A percentile compares a stretch with the other conserved stretches of the same genome.
Evolutionary conservation across 768 basidiomycete genomes (phyloP).

Genomic region (Suillus clintonianus): DNA sequence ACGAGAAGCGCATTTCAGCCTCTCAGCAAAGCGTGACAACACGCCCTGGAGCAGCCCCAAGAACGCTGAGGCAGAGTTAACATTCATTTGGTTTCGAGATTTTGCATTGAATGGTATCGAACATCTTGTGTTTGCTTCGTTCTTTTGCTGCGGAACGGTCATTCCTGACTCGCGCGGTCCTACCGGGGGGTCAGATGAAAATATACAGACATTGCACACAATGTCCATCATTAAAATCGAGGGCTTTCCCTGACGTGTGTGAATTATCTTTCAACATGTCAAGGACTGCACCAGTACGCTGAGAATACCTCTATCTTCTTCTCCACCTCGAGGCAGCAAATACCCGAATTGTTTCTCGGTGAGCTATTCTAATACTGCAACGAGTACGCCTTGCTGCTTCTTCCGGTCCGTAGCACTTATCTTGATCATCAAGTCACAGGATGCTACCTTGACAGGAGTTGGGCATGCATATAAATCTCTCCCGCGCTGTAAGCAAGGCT

Average conservation of each 20-base stretch:
- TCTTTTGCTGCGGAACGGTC: not conserved
- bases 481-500: too few species aligned
- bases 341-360: not conserved
- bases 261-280: not conserved
- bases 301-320: not conserved
- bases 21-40: constrained; percentile 84
- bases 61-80: constrained; percentile 67
- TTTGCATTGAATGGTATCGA: not conserved
- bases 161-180: not conserved
- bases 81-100: constrained; percentile 43
- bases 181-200: too few species aligned
- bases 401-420: not conserved
- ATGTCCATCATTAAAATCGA: not conserved
- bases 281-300: not conserved
- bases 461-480: not conserved
- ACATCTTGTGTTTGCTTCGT: not conserved
- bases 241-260: not conserved
- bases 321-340: not conserved
- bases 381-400: not conserved
- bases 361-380: not conserved
- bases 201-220: too few species aligned
- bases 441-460: not conserved
- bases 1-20: too few species aligned
- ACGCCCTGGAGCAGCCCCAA: constrained; percentile 57
- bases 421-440: not conserved